Evolutionary conservation across 2,329 filamentous ascomycete species (phyloP).

Genomic region (Dactylonectria macrodidyma): DNA sequence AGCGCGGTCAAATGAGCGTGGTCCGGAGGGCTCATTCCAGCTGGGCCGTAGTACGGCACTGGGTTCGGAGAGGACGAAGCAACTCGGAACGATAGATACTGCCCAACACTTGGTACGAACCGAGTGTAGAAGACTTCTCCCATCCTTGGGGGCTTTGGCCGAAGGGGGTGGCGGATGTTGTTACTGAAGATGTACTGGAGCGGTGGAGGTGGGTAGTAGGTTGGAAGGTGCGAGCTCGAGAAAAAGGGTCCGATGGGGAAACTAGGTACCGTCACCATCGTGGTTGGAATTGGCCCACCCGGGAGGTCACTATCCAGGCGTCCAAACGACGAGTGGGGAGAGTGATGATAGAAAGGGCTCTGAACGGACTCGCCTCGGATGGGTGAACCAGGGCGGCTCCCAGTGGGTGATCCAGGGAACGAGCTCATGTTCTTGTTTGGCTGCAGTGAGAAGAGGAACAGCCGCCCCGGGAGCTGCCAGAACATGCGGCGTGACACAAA

Average conservation of each 20-base stretch:
- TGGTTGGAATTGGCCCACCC: conserved; percentile 55
- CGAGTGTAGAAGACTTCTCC: conserved; percentile 93
- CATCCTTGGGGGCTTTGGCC: conserved; percentile 90
- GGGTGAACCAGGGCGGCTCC: conserved; percentile 69
- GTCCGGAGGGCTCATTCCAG: conserved; percentile 57
- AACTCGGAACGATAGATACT: conserved; percentile 91
- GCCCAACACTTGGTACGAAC: conserved; percentile 84
- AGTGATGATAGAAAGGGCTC: conserved; percentile 45
- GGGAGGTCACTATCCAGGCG: conserved; percentile 56
- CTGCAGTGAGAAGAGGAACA: conserved; percentile 89
- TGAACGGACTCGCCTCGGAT: conserved; percentile 51
- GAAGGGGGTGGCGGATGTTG: conserved; percentile 85
- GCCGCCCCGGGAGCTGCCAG: conserved; percentile 90
- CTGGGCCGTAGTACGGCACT: conserved; percentile 75
- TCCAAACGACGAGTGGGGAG: conserved; percentile 45
- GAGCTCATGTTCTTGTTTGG: conserved; percentile 63
- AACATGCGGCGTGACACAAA: conserved; percentile 87
- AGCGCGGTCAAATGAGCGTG: conserved; percentile 59
- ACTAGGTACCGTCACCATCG: conserved; percentile 51
- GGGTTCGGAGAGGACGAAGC: conserved; percentile 78
- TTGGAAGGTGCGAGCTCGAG: conserved; percentile 88
- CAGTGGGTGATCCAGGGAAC: conserved; percentile 65
- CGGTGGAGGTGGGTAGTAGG: conserved; percentile 89
- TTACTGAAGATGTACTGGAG: conserved; percentile 86
- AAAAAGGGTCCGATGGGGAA: conserved; percentile 79